phyloP scores from a whole-genome alignment of 2,329 filamentous ascomycete genomes.

The Cryphonectria japonica region DNA sequence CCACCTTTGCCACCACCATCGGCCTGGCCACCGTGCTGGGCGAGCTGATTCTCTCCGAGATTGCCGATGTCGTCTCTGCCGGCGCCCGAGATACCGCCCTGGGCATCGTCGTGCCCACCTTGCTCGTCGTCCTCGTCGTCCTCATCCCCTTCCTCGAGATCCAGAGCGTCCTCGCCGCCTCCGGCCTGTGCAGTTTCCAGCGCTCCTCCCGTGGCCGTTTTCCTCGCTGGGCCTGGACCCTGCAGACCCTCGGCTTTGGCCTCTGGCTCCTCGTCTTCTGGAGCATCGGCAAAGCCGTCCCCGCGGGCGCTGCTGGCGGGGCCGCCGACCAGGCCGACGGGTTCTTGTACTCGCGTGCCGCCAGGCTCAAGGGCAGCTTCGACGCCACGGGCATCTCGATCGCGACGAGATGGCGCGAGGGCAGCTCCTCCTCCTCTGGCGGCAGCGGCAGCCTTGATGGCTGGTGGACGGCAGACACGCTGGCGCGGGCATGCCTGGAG shows the following conservation, averaged over 20 bases:
- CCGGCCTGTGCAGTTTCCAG: slow-evolving; percentile 65
- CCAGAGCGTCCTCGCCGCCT: slow-evolving; percentile 61
- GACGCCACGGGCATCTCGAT: slow-evolving; percentile 40
- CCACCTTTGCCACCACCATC: slow-evolving; percentile 76
- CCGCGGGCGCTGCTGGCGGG: slow-evolving; percentile 38
- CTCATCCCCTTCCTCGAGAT: slow-evolving; percentile 81
- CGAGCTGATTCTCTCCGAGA: slow-evolving; percentile 82
- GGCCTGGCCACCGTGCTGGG: slow-evolving; percentile 77
- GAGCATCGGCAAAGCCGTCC: slow-evolving; percentile 70
- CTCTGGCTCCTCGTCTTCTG: slow-evolving; percentile 77
- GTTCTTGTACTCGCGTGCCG: slow-evolving; percentile 33
- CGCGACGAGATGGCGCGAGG: slow-evolving; percentile 31
- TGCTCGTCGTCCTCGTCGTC: slow-evolving; percentile 73
- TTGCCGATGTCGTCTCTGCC: slow-evolving; percentile 73
- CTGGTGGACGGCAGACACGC: slow-evolving; percentile 36
- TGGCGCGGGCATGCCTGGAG: slow-evolving; percentile 62
- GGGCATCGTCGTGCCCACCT: slow-evolving; percentile 68
- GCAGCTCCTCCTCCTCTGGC: slow-evolving; percentile 4
- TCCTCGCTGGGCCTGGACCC: slow-evolving; percentile 64
- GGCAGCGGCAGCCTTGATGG: slow-evolving; percentile 17
- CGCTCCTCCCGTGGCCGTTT: slow-evolving; percentile 58
- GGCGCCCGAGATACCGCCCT: slow-evolving; percentile 70
- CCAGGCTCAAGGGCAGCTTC: slow-evolving; percentile 34
- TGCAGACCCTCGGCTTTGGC: slow-evolving; percentile 66
- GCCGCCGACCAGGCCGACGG: slow-evolving; percentile 24